Evolutionary conservation across 805 yeast genomes (phyloP), one percentile per base, ranked within the genome.

Genomic region (Suhomyces faveliae): DNA sequence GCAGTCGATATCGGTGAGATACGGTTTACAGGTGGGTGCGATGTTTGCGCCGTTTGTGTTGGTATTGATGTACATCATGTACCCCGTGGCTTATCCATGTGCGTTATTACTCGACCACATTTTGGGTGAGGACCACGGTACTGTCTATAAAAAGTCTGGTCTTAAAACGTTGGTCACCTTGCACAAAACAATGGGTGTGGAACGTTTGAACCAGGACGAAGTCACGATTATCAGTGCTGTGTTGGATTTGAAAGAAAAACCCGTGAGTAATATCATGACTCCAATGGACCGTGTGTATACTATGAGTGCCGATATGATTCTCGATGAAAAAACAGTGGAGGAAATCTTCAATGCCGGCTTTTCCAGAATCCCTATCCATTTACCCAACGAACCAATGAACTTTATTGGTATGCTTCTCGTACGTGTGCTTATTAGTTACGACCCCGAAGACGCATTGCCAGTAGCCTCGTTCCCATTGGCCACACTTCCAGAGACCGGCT

Each of bases 151-250:
- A 64, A 89, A 89, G 66, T 85, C 89, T 5, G 98, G 98, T 1
- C 80, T 92, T 60, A 92, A 94, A 68, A 89, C 97, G 1, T 77
- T 92, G 57, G 99, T 92, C 45, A 89, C 96, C 2, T 73, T 92
- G 57, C 99, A 92, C 65, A 82, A 86, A 59, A 89, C 96, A 17
- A 89, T 91, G 94, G 97, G 97, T 45, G 95, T 87, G 6, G 98
- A 94, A 66, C 75, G 97, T 50, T 79, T 92, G 54, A 91, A 90
- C 63, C 85, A 85, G 61, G 99, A 92, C 68, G 99, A 92, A 67
- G 98, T 92, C 47, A 91, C 98, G 24, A 92, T 92, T 62, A 92
- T 92, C 55, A 81, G 89, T 45, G 96, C 97, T 0, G 99, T 92
- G 23, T 74, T 92, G 52, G 98, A 92, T 64, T 78, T 92, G 64